Percentiles rank a stretch among this genome's conserved stretches.
Conservation (phyloP, 305 asterid species). For the Nicotiana rustica region DNA sequence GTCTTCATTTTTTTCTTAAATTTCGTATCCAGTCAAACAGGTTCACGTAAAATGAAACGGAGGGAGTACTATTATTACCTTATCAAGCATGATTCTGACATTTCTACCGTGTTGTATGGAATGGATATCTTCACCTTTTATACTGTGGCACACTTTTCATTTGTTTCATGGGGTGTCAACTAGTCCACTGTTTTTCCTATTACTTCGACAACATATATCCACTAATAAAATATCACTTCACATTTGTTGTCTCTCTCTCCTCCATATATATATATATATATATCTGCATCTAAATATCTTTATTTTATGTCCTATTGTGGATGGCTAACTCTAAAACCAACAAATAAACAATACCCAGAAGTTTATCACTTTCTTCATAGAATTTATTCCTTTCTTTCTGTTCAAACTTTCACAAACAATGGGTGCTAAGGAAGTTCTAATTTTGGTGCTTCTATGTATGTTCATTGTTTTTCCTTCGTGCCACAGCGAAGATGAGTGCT, state of each 20-base stretch:
- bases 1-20: too few relatives aligned
- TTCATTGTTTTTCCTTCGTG: not conserved
- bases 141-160: constrained; percentile 13
- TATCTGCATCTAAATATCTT: not conserved
- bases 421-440: not conserved
- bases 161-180: not conserved
- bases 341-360: not conserved
- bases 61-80: not conserved
- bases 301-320: not conserved
- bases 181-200: not conserved
- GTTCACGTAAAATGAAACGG: too few relatives aligned
- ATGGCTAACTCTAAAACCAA: not conserved
- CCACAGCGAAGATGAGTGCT: not conserved
- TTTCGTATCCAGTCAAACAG: too few relatives aligned
- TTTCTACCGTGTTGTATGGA: not conserved
- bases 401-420: not conserved
- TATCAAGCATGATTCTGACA: not conserved
- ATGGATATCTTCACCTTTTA: too few relatives aligned
- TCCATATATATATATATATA: not conserved
- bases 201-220: not conserved
- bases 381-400: not conserved
- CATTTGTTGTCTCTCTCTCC: constrained; percentile 7
- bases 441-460: not conserved
- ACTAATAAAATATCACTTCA: not conserved
- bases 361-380: not conserved